Evolutionary conservation across 768 basidiomycete genomes (phyloP).

Genomic region (Austroboletus festivus): DNA sequence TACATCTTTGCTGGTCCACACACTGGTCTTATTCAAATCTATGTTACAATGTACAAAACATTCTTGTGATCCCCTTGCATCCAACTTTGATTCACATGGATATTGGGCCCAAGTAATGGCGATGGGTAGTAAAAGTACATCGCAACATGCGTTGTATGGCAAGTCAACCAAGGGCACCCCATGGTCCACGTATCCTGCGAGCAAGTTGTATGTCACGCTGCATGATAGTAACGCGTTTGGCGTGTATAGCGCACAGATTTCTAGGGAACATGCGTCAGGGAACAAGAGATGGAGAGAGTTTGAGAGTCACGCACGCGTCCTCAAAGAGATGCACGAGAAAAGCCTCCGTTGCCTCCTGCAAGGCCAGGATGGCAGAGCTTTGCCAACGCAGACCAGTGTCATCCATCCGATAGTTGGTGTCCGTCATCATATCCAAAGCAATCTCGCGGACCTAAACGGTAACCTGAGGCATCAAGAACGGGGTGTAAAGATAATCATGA

Average conservation of each 20-base stretch:
- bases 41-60: constrained; percentile 28
- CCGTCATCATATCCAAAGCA: constrained; percentile 84
- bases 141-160: no score
- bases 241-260: constrained; percentile 95
- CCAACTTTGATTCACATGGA: neutral
- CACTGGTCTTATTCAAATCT: constrained; percentile 16
- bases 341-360: constrained; percentile 97
- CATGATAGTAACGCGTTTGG: constrained; percentile 98
- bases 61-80: constrained; percentile 10
- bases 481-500: no score
- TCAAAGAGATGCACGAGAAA: constrained; percentile 95
- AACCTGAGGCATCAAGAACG: constrained; percentile 1
- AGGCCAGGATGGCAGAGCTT: constrained; percentile 85
- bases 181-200: constrained; percentile 88
- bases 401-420: constrained; percentile 57
- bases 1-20: constrained; percentile 10
- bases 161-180: constrained; percentile 64
- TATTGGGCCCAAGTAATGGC: neutral
- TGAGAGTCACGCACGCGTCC: constrained; percentile 76
- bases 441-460: constrained; percentile 87
- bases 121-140: neutral
- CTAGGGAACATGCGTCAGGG: constrained; percentile 38
- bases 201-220: constrained; percentile 96
- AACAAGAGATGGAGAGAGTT: neutral
- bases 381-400: constrained; percentile 84